A percentile compares a stretch with the other conserved stretches of the same genome.
These are phyloP conservation scores for Mycosarcoma maydis DNA, from an alignment of 1,284 basidiomycete genomes.

Conservation along the genomic window DNA sequence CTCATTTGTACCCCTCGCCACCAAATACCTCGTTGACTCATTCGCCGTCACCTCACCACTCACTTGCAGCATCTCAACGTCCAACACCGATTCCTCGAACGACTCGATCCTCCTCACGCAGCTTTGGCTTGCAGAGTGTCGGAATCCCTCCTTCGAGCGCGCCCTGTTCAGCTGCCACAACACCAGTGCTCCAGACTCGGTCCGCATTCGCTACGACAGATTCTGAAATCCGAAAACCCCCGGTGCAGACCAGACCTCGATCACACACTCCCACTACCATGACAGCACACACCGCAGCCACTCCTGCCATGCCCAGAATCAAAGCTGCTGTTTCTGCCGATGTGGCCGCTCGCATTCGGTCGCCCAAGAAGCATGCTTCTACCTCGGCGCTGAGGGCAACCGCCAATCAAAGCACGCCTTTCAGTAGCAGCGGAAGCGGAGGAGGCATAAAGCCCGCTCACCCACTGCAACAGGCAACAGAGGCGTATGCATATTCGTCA, in stretches of 20 bases:
- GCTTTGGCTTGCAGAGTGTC: neutral
- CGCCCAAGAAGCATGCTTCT: conserved; percentile 39
- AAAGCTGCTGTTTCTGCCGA: conserved; percentile 43
- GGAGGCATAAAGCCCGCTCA: conserved; percentile 1
- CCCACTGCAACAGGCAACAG: conserved; percentile 13
- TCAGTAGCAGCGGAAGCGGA: neutral
- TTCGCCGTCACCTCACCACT: neutral
- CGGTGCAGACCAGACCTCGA: conserved; percentile 14
- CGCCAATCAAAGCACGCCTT: neutral
- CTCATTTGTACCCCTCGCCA: conserved; percentile 5
- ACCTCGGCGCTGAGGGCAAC: conserved; percentile 19
- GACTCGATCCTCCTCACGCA: conserved; percentile 18
- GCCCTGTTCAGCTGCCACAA: conserved; percentile 10
- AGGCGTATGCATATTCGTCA: conserved; percentile 21
- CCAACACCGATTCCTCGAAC: neutral
- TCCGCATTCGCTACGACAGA: conserved; percentile 4
- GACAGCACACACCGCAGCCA: conserved; percentile 11
- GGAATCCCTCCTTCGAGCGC: conserved; percentile 1
- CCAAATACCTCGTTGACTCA: neutral
- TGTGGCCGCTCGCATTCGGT: conserved; percentile 35
- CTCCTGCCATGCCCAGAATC: conserved; percentile 31
- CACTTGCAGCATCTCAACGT: neutral
- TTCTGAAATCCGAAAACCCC: neutral
- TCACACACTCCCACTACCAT: conserved; percentile 32
- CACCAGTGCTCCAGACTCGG: conserved; percentile 19